phyloP scores from a whole-genome alignment of 106 monocot species.

The Dendrobium chrysotoxum region DNA sequence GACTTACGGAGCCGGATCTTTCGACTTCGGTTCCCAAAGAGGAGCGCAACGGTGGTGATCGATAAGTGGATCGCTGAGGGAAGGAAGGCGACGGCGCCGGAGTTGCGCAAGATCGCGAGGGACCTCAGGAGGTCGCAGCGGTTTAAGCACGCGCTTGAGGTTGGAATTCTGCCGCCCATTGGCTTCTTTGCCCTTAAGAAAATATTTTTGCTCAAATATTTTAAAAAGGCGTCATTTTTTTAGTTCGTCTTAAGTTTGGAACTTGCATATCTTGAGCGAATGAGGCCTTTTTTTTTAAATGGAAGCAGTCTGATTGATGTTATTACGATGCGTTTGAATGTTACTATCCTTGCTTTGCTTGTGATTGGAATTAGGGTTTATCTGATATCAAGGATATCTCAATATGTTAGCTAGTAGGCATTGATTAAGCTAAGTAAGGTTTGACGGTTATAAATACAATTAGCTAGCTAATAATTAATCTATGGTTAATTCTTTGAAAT shows the following conservation, averaged over 20 bases:
- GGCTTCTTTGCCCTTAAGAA: neutral
- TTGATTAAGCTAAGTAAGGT: no score
- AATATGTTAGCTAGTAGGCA: no score
- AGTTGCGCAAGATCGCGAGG: slow-evolving; percentile 50
- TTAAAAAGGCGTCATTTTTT: neutral
- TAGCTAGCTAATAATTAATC: no score
- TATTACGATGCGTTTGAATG: neutral
- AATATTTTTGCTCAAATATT: no score
- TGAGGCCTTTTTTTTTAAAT: neutral
- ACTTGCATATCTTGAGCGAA: neutral
- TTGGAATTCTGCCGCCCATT: slow-evolving; percentile 6
- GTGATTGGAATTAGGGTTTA: no score
- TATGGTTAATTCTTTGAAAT: no score
- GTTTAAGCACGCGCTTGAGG: slow-evolving; percentile 95
- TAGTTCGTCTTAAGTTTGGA: neutral
- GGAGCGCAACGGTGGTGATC: slow-evolving; percentile 53
- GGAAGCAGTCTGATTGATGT: neutral
- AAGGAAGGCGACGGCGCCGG: slow-evolving; percentile 33
- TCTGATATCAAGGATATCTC: no score
- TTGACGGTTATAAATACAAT: no score
- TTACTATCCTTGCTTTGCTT: neutral
- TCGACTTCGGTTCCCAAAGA: slow-evolving; percentile 58
- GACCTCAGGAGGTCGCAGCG: slow-evolving; percentile 48
- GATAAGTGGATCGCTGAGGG: slow-evolving; percentile 65
- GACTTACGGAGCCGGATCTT: slow-evolving; percentile 59